Base-by-base conservation (phyloP, 257 asterid genomes). In the Scutellaria minor region DNA sequence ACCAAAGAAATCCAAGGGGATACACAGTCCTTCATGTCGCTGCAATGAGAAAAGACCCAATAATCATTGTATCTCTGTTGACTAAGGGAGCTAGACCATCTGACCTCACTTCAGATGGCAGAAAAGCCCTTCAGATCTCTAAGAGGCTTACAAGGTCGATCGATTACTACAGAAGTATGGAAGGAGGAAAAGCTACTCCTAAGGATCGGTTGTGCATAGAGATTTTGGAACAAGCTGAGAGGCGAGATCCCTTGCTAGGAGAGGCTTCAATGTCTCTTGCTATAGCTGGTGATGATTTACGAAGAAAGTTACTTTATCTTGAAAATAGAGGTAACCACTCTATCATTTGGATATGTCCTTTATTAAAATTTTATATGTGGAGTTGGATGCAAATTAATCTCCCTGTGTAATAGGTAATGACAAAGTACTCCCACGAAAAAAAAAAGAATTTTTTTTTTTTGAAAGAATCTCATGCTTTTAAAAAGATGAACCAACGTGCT, bases 231-330 rank as follows among this genome's bases (percentile, higher is more conserved):
- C 96, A 94, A 82, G 96, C 96, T 54, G 98, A 94, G 85, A 83
- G 96, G 80, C 85, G 96, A 83, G 96, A 91, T 81, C 95, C 91
- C 8, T 76, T 86, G 64, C 88, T 86, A 1, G 97, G 97, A 67
- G 97, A 94, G 81, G 98, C 98, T 83, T 88, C 98, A 3, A 77
- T 86, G 75, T 94, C 97, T 79, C 97, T 94, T 70, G 97, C 98
- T 81, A 82, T 88, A 80, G 98, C 98, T 63, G 97, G 98, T 40
- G 98, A 91, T 79, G 97, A 84, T 83, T 80, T 91, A 79, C 96
- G 97, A 27, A 79, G 70, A 61, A 89, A 86, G 83, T 82, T 91
- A 63, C 85, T 91, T 66, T 94, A 94, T 79, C 98, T 94, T 77
- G 98, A 94, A 79, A 88, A 88, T 66, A 91, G 98, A 89, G 96